Evolutionary conservation across 2,329 filamentous ascomycete species (phyloP).

Genomic region (Cladosporium austrohemisphaericum): DNA sequence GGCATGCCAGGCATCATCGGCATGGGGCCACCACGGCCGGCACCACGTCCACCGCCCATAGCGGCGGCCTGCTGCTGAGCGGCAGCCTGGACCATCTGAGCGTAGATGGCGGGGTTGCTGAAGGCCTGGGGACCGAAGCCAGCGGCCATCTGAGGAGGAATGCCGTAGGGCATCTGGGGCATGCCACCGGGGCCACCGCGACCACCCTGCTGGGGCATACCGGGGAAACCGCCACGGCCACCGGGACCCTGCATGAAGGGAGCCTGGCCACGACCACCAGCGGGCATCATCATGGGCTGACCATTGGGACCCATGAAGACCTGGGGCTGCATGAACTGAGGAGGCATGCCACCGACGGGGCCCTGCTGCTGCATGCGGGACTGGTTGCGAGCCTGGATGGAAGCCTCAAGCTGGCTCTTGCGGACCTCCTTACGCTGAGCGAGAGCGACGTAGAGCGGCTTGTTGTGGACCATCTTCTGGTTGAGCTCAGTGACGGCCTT

Average conservation of each 20-base stretch:
- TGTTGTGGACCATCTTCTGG: constrained; percentile 96
- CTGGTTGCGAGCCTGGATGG: constrained; percentile 98
- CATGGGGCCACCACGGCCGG: constrained; percentile 56
- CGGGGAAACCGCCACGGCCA: constrained; percentile 80
- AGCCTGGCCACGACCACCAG: constrained; percentile 54
- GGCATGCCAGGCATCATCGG: constrained; percentile 57
- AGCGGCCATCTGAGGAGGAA: constrained; percentile 63
- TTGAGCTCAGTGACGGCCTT: constrained; percentile 99
- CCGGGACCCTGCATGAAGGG: constrained; percentile 60
- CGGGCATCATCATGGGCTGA: constrained; percentile 61
- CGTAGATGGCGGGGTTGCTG: constrained; percentile 67
- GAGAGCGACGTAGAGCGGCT: constrained; percentile 95
- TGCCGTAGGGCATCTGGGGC: constrained; percentile 81
- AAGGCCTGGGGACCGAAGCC: constrained; percentile 71
- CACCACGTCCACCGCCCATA: constrained; percentile 42
- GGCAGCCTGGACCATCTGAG: constrained; percentile 58
- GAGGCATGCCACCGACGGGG: constrained; percentile 75
- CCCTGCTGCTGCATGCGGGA: constrained; percentile 97
- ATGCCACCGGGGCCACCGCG: constrained; percentile 72
- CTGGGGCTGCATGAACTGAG: constrained; percentile 70
- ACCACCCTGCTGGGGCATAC: constrained; percentile 77
- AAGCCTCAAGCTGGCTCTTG: constrained; percentile 97
- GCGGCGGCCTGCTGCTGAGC: constrained; percentile 70
- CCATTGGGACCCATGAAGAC: constrained; percentile 85
- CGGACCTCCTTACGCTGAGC: constrained; percentile 99